Base-by-base conservation (phyloP, 2,329 filamentous ascomycete genomes). In the Fusarium fracticaudum region DNA sequence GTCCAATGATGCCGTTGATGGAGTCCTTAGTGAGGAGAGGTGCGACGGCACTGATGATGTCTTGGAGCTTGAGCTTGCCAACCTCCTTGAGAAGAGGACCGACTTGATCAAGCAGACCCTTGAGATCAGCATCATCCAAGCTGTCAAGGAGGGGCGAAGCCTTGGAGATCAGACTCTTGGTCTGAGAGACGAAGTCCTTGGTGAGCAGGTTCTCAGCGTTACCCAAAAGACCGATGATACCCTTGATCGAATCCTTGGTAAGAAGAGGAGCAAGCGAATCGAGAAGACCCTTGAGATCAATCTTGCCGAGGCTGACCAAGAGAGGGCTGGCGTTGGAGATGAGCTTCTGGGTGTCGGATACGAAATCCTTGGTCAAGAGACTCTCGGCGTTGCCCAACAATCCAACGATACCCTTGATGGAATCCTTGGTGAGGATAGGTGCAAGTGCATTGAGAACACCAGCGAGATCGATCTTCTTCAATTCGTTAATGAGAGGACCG, bases 391-490 rank as follows among this genome's bases (percentile, higher is more conserved):
- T 82, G 0, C 69, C 70, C 20, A 84, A 73, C 11, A 84, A 73
- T 5, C 68, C 69, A 9, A 80, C 73, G 5, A 83, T 72, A 4
- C 81, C 80, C 26, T 79, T 75, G 38, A 85, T 74, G 1, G 80
- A 80, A 1, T 81, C 76, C 26, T 79, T 71, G 6, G 76, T 79
- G 12, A 82, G 68, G 2, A 82, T 69, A 2, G 80, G 77, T 17
- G 64, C 64, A 11, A 77, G 67, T 1, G 72, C 69, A 6, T 80
- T 73, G 8, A 84, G 67, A 4, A 84, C 67, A 8, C 78, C 78
- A 48, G 79, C 71, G 1, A 85, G 73, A 33, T 85, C 80, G 9
- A 85, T 76, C 51, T 82, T 79, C 47, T 79, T 62, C 3, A 82
- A 43, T 9, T 73, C 79, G 11, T 74, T 71, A 11, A 85, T 75